These are phyloP conservation scores for Orychophragmus violaceus DNA, from an alignment of 345 rosid species.

Conservation along the genomic window DNA sequence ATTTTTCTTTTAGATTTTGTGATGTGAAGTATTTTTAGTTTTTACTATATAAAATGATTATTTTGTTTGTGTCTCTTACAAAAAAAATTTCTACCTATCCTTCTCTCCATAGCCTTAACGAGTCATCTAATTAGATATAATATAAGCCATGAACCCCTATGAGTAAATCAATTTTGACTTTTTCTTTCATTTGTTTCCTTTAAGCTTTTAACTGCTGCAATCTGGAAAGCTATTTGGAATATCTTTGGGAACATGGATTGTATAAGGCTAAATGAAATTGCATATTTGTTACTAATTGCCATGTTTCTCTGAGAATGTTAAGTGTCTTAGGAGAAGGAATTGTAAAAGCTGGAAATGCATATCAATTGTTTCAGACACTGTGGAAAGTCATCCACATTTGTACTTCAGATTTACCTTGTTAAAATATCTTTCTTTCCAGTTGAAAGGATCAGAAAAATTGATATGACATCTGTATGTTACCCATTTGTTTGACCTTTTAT, in stretches of 20 bases:
- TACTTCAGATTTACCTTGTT: background rate
- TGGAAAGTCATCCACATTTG: background rate
- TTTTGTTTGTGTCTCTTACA: background rate
- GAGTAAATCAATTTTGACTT: background rate
- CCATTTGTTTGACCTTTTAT: background rate
- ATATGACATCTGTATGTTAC: background rate
- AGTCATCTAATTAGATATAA: background rate
- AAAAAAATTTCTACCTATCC: background rate
- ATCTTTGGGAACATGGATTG: background rate
- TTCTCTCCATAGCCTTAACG: background rate
- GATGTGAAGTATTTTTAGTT: background rate
- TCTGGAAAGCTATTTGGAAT: background rate
- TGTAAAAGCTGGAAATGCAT: background rate
- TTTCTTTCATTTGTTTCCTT: background rate
- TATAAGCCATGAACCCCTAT: background rate
- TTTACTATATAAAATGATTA: background rate
- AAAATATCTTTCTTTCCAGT: background rate
- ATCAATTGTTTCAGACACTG: background rate
- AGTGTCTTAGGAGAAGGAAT: background rate
- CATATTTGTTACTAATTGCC: background rate
- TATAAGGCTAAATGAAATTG: background rate
- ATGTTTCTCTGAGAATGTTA: background rate
- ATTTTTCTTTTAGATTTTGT: background rate
- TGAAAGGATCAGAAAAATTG: background rate
- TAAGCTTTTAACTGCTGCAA: background rate